These are phyloP conservation scores for Melanomma pulvis-pyrius DNA, from an alignment of 495 filamentous ascomycete species.

Conservation along the genomic window DNA sequence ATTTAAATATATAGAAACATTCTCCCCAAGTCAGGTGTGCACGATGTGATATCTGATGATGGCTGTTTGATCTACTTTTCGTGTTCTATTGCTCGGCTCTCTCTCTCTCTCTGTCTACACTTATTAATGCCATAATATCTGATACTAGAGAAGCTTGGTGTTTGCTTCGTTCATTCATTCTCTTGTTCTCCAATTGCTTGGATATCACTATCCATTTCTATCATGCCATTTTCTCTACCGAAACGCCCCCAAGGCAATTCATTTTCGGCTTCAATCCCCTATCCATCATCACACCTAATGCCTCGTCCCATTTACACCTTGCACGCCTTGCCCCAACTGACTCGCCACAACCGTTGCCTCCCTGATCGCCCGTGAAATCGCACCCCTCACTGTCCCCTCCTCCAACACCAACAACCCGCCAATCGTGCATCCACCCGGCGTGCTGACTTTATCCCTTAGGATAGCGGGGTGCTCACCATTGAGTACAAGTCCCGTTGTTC, in stretches of 20 bases:
- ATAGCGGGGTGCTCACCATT: constrained; percentile 77
- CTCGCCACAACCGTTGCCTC: constrained; percentile 77
- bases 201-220: background rate
- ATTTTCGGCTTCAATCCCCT: too few relatives aligned
- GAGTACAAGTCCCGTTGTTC: constrained; percentile 70
- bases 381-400: constrained; percentile 71
- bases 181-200: background rate
- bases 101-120: too few relatives aligned
- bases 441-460: constrained; percentile 74
- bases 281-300: constrained; percentile 4
- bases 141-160: background rate
- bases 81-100: too few relatives aligned
- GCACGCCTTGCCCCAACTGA: constrained; percentile 60
- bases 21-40: too few relatives aligned
- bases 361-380: constrained; percentile 71
- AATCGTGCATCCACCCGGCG: constrained; percentile 81
- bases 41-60: too few relatives aligned
- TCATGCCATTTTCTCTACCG: background rate
- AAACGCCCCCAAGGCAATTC: background rate
- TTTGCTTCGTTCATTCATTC: background rate
- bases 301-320: constrained; percentile 54
- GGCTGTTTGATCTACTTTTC: too few relatives aligned
- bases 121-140: background rate
- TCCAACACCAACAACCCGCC: constrained; percentile 75
- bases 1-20: too few relatives aligned